These are phyloP conservation scores for Hemerocallis citrina DNA, from an alignment of 106 monocot genomes.

Conservation along the genomic window DNA sequence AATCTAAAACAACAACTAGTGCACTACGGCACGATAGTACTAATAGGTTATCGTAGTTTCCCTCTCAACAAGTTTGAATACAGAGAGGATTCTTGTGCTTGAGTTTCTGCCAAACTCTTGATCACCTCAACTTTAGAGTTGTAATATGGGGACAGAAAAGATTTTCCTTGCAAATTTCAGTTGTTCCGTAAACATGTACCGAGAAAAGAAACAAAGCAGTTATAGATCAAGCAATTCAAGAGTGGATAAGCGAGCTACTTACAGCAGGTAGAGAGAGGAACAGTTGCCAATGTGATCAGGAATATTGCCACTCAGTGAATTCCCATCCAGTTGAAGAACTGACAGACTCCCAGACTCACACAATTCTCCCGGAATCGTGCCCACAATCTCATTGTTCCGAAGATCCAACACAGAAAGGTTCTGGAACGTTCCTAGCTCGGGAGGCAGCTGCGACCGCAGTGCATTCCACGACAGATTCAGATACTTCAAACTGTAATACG, in stretches of 20 bases:
- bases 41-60: too few relatives aligned
- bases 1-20: too few relatives aligned
- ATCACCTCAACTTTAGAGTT: too few relatives aligned
- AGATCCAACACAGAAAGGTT: slow-evolving; percentile 48
- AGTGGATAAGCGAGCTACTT: not conserved
- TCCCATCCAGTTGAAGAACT: slow-evolving; percentile 19
- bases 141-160: too few relatives aligned
- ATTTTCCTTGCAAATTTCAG: too few relatives aligned
- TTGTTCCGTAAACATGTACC: too few relatives aligned
- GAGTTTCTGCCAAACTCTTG: too few relatives aligned
- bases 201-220: not conserved
- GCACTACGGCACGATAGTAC: too few relatives aligned
- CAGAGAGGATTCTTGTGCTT: too few relatives aligned
- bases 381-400: slow-evolving; percentile 37
- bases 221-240: not conserved
- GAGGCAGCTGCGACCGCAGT: slow-evolving; percentile 9
- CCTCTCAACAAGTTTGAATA: too few relatives aligned
- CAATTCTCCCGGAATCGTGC: slow-evolving; percentile 7
- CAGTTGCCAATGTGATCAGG: slow-evolving; percentile 19
- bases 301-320: slow-evolving; percentile 7
- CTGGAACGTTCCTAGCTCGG: slow-evolving; percentile 8
- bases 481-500: slow-evolving; percentile 45
- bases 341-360: slow-evolving; percentile 12
- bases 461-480: slow-evolving; percentile 76
- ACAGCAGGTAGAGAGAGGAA: slow-evolving; percentile 22